phyloP scores from a whole-genome alignment of 2,329 filamentous ascomycete species.

The Alternaria sp. region DNA sequence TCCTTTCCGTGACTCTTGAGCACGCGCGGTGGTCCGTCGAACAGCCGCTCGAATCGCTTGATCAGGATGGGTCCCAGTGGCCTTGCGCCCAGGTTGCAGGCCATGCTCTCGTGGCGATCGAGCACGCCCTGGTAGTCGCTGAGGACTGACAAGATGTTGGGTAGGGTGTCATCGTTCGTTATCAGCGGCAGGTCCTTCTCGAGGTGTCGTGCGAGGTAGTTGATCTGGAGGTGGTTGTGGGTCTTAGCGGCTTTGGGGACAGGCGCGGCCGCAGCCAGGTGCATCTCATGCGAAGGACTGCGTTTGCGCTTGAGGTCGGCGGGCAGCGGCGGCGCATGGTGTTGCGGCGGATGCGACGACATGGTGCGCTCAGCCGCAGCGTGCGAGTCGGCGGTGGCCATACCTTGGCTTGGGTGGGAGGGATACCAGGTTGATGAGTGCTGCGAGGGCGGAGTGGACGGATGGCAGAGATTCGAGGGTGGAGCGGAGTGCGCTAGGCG shows the following conservation, averaged over 20 bases:
- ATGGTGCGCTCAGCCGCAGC: slow-evolving; percentile 27
- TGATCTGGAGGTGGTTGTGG: slow-evolving; percentile 69
- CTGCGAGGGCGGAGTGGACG: slow-evolving; percentile 17
- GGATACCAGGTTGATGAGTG: slow-evolving; percentile 20
- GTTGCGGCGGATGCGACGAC: slow-evolving; percentile 25
- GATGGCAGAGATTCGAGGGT: slow-evolving; percentile 22
- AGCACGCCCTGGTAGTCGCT: slow-evolving; percentile 85
- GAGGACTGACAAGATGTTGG: slow-evolving; percentile 74
- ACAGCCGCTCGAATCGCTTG: slow-evolving; percentile 84
- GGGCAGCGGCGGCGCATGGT: slow-evolving; percentile 27
- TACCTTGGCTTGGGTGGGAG: slow-evolving; percentile 23
- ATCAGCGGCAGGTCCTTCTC: slow-evolving; percentile 67
- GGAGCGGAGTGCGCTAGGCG: slow-evolving; percentile 30
- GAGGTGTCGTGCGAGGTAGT: slow-evolving; percentile 69
- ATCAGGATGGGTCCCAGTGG: slow-evolving; percentile 82
- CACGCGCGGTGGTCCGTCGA: slow-evolving; percentile 78
- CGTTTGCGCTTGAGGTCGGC: slow-evolving; percentile 56
- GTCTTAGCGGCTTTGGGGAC: slow-evolving; percentile 61
- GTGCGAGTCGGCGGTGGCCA: slow-evolving; percentile 34
- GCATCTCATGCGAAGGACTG: slow-evolving; percentile 49
- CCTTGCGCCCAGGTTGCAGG: slow-evolving; percentile 82
- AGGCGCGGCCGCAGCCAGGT: slow-evolving; percentile 40
- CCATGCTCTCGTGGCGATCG: slow-evolving; percentile 84
- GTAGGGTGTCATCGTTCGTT: slow-evolving; percentile 72
- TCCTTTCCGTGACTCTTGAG: slow-evolving; percentile 68